phyloP scores from a whole-genome alignment of 1,284 basidiomycete species.

The Gymnopus androsaceus region DNA sequence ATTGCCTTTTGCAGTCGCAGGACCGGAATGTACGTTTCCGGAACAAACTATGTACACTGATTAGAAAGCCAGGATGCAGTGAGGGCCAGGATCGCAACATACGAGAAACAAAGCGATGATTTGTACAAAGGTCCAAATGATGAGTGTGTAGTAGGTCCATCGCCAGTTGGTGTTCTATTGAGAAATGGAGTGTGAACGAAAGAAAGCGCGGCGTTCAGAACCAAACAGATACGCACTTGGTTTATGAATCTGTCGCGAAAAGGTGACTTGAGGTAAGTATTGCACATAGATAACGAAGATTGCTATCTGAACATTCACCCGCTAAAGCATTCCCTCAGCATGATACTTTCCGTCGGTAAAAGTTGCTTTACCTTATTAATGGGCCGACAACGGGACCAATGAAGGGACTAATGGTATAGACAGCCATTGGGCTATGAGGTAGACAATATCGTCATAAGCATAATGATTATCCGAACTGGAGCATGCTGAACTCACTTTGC shows the following conservation, averaged over 20 bases:
- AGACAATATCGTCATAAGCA: background rate
- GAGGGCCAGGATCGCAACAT: too few relatives aligned
- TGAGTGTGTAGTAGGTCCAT: conserved; percentile 74
- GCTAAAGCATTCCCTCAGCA: too few relatives aligned
- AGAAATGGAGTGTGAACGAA: too few relatives aligned
- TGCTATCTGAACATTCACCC: too few relatives aligned
- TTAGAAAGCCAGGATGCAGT: conserved; percentile 11
- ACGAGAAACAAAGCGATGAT: conserved; percentile 51
- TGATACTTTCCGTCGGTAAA: too few relatives aligned
- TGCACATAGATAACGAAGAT: too few relatives aligned
- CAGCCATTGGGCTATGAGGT: conserved; percentile 67
- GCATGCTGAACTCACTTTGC: conserved; percentile 55
- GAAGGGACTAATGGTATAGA: conserved; percentile 74
- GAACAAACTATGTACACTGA: conserved; percentile 48
- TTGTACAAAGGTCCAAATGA: conserved; percentile 63
- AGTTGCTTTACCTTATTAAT: conserved; percentile 57
- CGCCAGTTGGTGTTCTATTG: conserved; percentile 65
- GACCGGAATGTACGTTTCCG: conserved; percentile 76
- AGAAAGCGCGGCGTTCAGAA: conserved; percentile 26
- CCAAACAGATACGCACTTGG: conserved; percentile 34
- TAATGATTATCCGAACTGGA: background rate
- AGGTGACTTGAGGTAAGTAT: background rate
- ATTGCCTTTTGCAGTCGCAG: conserved; percentile 63
- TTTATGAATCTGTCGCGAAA: conserved; percentile 36
- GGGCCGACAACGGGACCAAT: conserved; percentile 73